Base-by-base conservation (phyloP, 2,329 filamentous ascomycete species). In the Nothophaeocryptopus gaeumannii region DNA sequence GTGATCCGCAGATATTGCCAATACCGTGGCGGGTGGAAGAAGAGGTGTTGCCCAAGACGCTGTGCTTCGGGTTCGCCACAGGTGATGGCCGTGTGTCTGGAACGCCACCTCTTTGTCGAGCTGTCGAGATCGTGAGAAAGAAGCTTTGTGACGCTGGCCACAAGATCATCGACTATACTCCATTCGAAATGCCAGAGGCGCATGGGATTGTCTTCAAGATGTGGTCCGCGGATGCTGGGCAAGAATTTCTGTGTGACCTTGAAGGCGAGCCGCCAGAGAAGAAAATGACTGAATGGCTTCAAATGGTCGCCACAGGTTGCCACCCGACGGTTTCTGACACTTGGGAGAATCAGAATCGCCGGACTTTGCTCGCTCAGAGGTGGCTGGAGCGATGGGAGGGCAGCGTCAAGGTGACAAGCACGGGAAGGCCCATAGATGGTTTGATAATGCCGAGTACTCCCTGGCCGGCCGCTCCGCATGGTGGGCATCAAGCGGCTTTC, bases 301-400 rank as follows among this genome's bases (percentile, higher is more conserved):
- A 49, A 9, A 48, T 40, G 15, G 46, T 26, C n/a, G 48, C 47
- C n/a, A 54, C 47, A 29, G 47, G 39, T 3, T 39, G 46, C 8
- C 46, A 38, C 16, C 33, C 46, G n/a, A 51, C 45, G 11, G 54
- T 51, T 1, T 51, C 47, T 11, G 51, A 54, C 12, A 56, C 47
- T 10, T 56, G 54, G 54, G 41, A 47, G 31, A 49, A 45, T 26
- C 54, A 56, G 41, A 36, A 51, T 14, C 44, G 36, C 1, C 32
- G 54, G 9, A 41, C 43, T 2, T 12, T 42, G 34, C 33, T 56
- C 13, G 51, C 51, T 7, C 45, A 54, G 15, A 41, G 34, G 35
- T 56, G 54, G 54, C 30, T 45, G 34, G 38, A 51, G 41, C 38
- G 54, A 11, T 56, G 54, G 54, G 37, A 56, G 15, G 41, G 36